Evolutionary conservation across 345 rosid genomes (phyloP).

Genomic region (Turnera subulata): DNA sequence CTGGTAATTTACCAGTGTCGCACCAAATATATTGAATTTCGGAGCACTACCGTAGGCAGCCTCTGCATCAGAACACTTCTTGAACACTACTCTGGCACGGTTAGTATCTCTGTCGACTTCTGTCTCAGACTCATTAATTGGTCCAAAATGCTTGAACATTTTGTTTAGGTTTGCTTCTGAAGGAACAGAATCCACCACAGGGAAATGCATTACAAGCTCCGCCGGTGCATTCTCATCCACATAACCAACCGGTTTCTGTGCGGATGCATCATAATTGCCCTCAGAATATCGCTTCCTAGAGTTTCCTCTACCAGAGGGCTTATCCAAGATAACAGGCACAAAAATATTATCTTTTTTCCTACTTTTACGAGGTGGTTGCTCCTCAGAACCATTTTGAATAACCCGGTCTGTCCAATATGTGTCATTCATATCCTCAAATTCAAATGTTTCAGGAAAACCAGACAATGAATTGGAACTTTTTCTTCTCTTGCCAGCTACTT

Average conservation of each 20-base stretch:
- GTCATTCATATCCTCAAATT: constrained; percentile 89
- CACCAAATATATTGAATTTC: constrained; percentile 72
- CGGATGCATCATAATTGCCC: constrained; percentile 26
- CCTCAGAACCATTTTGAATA: constrained; percentile 83
- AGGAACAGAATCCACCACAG: constrained; percentile 62
- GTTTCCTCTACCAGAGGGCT: constrained; percentile 57
- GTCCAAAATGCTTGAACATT: constrained; percentile 85
- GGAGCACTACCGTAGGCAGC: constrained; percentile 74
- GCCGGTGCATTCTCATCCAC: constrained; percentile 66
- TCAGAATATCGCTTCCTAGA: constrained; percentile 58
- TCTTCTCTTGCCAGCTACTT: constrained; percentile 42
- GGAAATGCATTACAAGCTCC: constrained; percentile 72
- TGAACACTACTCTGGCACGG: constrained; percentile 90
- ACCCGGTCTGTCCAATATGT: constrained; percentile 93
- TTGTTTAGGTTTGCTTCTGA: constrained; percentile 65
- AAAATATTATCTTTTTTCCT: constrained; percentile 39
- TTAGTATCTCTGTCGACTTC: constrained; percentile 61
- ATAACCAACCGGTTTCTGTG: constrained; percentile 46
- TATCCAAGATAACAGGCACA: constrained; percentile 50
- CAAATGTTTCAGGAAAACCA: constrained; percentile 69
- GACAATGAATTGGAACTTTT: constrained; percentile 31
- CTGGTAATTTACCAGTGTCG: constrained; percentile 63
- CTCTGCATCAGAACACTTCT: constrained; percentile 68
- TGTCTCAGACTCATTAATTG: constrained; percentile 67
- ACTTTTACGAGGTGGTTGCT: constrained; percentile 48